phyloP scores from a whole-genome alignment of 768 basidiomycete species.

The Russula vinacea region DNA sequence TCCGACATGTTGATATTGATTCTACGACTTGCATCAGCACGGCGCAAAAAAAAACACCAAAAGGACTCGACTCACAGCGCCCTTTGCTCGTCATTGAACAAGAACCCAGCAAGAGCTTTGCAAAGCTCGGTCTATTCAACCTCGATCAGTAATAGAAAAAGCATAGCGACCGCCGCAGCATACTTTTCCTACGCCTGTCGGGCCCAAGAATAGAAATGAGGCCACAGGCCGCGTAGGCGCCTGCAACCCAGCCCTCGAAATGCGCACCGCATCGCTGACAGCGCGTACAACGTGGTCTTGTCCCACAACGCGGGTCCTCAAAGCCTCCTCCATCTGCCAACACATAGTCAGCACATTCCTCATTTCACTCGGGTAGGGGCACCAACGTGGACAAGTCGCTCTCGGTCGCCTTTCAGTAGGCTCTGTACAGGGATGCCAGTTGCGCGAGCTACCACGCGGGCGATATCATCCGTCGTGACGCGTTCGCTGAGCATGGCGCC shows the following conservation, averaged over 20 bases:
- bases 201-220: slow-evolving; percentile 87
- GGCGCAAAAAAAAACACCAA: neutral
- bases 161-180: slow-evolving; percentile 10
- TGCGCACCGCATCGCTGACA: slow-evolving; percentile 86
- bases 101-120: slow-evolving; percentile 82
- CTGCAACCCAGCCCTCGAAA: slow-evolving; percentile 88
- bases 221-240: slow-evolving; percentile 88
- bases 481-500: slow-evolving; percentile 77
- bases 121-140: slow-evolving; percentile 72
- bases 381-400: slow-evolving; percentile 83
- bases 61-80: slow-evolving; percentile 56
- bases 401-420: slow-evolving; percentile 82
- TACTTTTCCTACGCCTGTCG: slow-evolving; percentile 84
- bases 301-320: slow-evolving; percentile 76
- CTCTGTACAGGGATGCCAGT: slow-evolving; percentile 92
- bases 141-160: neutral
- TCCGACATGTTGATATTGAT: slow-evolving; percentile 97
- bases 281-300: slow-evolving; percentile 86
- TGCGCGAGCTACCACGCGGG: slow-evolving; percentile 80
- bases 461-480: slow-evolving; percentile 86
- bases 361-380: neutral
- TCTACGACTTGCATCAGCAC: slow-evolving; percentile 38
- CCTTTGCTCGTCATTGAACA: slow-evolving; percentile 85
- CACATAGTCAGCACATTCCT: slow-evolving; percentile 4
- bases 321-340: slow-evolving; percentile 78